phyloP scores from a whole-genome alignment of 2,329 filamentous ascomycete genomes.

The Ophiostoma ulmi region DNA sequence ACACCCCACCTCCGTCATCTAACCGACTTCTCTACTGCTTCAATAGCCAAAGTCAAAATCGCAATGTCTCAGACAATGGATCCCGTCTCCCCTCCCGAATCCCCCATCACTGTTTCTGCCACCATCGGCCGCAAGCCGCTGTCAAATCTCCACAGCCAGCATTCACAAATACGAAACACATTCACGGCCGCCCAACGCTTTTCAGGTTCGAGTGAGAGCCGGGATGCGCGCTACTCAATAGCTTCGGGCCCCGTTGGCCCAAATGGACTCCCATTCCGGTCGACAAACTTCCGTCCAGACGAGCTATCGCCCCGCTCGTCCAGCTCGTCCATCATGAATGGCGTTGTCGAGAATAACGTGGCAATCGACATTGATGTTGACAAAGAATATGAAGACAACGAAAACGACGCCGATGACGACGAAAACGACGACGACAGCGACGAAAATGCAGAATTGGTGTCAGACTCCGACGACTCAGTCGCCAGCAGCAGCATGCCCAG shows the following conservation, averaged over 20 bases:
- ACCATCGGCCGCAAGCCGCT: slow-evolving; percentile 32
- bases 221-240: slow-evolving; percentile 29
- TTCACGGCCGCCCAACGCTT: slow-evolving; percentile 15
- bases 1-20: background rate
- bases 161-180: slow-evolving; percentile 13
- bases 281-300: slow-evolving; percentile 31
- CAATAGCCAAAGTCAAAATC: slow-evolving; percentile 4
- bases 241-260: slow-evolving; percentile 33
- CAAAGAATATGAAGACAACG: slow-evolving; percentile 16
- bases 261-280: slow-evolving; percentile 34
- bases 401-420: slow-evolving; percentile 16
- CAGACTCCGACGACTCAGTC: slow-evolving; percentile 26
- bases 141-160: slow-evolving; percentile 16
- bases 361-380: slow-evolving; percentile 16
- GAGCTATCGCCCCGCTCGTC: slow-evolving; percentile 39
- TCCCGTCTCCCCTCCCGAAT: slow-evolving; percentile 42
- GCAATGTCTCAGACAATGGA: slow-evolving; percentile 29
- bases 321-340: slow-evolving; percentile 30
- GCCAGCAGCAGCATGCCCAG: slow-evolving; percentile 14
- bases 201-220: slow-evolving; percentile 22
- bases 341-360: background rate
- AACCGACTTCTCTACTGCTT: background rate
- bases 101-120: slow-evolving; percentile 37
- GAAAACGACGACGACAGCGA: slow-evolving; percentile 15
- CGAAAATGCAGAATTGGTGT: background rate